Base-by-base conservation (phyloP, 2,329 filamentous ascomycete genomes). In the Monosporascus sp. region DNA sequence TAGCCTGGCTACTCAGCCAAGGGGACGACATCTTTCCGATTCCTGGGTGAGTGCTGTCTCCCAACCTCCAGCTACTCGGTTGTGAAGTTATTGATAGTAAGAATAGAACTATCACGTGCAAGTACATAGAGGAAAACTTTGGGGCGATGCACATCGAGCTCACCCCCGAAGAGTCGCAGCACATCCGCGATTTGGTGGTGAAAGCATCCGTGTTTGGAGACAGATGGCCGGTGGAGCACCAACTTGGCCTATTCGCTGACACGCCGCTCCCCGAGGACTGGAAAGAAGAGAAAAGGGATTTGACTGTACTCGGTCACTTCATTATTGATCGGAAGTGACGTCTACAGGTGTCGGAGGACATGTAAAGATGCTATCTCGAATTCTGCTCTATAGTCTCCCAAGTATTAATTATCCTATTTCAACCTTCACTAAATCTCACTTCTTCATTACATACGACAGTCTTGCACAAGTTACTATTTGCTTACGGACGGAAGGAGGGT, bases 1-100 rank as follows among this genome's bases (percentile, higher is more conserved):
- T 82, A 17, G 75, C 72, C 11, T 82, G 79, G 78, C 63, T 79
- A 17, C 43, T 64, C 20, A 43, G 37, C 14, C 58, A 55, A 51
- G 58, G 58, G 3, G 56, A 60, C 25, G 56, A 58, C 31, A 52
- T 60, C 14, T 57, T 60, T 22, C 54, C 54, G 15, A 60, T 60
- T 47, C 58, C 58, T n/a, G 58, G 58, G 55, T 60, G 41, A 52
- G 58, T 59, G n/a, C 14, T 43, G n/a, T 20, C 18, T 18, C 37
- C 37, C 7, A 39, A 3, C 37, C 27, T 31, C 27, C 9, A 31
- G 9, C 9, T 31, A 31, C 27, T 31, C 3, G 27, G 27, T 31
- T 11, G 4, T 3, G 27, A 31, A 31, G 27, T 31, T 11, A 31
- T 31, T 31, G 9, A 31, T 11, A 31, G 9, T 6, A 41, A 31